Base-by-base conservation (phyloP, 331 rosid species). In the Telfairia occidentalis region DNA sequence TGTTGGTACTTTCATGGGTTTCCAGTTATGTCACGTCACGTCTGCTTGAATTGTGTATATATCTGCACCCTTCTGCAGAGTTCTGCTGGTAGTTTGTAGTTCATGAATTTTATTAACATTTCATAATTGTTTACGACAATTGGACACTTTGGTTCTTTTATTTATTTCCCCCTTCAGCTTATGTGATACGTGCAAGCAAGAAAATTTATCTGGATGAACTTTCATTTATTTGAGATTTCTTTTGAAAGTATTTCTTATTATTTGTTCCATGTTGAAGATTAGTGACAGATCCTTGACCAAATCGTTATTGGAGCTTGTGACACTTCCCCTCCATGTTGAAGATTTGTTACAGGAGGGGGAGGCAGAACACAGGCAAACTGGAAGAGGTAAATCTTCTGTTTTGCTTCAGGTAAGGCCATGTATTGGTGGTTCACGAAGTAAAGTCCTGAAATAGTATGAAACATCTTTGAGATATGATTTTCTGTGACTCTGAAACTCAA, bases 21-120 rank as follows among this genome's bases (percentile, higher is more conserved):
- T 53, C 71, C 24, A 19, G 24, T 43, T 42, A 42, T 19, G 30
- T 79, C 46, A 53, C 81, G 73, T 85, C 81, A 61, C 75, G 84
- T 83, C 83, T 73, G 78, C 73, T 80, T 77, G 82, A 66, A 78
- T 77, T 85, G 89, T 85, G 80, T 82, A 85, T 83, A 85, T 85
- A 66, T 82, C 79, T 82, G 76, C 83, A 82, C 79, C 86, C 79
- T 65, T 74, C 84, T 80, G 85, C 85, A 78, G 89, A 73, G 85
- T 60, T 83, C 85, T 67, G 50, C 57, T 24, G 83, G 76, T 71
- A 71, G 76, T 71, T 48, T 30, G 76, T 71, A 71, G 76, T 71
- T 48, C 42, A 45, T 70, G 75, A 70, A 28, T 70, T 71, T 71
- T 71, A 78, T 71, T 71, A 78, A 80, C 78, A 55, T 77, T 58